Percentiles rank a stretch among this genome's conserved stretches.
Evolutionary conservation across 441 rosid genomes (phyloP).

Genomic region (Adansonia grandidieri): DNA sequence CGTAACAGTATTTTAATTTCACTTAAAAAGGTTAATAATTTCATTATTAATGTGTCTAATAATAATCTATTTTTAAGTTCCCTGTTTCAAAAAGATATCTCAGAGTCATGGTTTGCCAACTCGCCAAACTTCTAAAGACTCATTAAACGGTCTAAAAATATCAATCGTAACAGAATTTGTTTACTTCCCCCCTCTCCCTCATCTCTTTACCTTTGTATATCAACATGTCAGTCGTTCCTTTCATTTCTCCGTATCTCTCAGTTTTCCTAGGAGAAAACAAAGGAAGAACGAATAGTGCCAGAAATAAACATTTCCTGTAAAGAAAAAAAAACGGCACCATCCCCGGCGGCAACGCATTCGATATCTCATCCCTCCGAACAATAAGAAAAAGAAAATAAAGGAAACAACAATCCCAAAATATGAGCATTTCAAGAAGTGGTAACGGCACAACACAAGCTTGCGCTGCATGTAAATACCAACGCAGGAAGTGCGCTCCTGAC

Average conservation of each 20-base stretch:
- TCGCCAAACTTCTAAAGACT: neutral
- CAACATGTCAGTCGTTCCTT: constrained; percentile 43
- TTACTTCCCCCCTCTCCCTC: constrained; percentile 27
- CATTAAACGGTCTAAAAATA: constrained; percentile 23
- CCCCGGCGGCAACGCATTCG: constrained; percentile 69
- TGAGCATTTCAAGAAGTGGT: constrained; percentile 39
- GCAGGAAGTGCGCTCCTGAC: constrained; percentile 85
- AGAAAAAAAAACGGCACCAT: constrained; percentile 44
- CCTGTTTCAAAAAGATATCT: neutral
- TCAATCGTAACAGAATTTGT: constrained; percentile 40
- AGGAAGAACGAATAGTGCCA: constrained; percentile 31
- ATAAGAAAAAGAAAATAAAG: constrained; percentile 25
- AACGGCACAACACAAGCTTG: constrained; percentile 72
- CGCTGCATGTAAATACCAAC: constrained; percentile 97
- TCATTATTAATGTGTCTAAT: too few relatives aligned
- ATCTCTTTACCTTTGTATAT: constrained; percentile 25
- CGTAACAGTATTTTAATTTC: too few relatives aligned
- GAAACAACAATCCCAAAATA: constrained; percentile 12
- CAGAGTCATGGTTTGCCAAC: neutral
- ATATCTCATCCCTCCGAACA: constrained; percentile 46
- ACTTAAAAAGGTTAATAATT: too few relatives aligned
- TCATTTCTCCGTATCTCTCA: constrained; percentile 59
- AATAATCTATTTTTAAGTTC: too few relatives aligned
- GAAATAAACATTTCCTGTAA: constrained; percentile 34
- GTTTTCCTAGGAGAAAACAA: constrained; percentile 45